Evolutionary conservation across 345 rosid species (phyloP).

Genomic region (Toxicodendron radicans): DNA sequence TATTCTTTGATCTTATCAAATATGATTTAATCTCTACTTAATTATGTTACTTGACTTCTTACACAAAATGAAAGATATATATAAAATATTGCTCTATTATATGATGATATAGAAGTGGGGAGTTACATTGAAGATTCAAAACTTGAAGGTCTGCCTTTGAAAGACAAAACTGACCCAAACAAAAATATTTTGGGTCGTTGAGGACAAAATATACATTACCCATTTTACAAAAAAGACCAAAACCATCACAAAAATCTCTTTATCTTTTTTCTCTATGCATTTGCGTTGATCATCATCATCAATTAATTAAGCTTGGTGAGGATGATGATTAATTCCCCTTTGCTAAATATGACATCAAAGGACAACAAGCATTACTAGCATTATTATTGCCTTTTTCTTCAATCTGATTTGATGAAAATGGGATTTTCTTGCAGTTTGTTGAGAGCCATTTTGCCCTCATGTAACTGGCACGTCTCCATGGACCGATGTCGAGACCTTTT

Average conservation of each 20-base stretch:
- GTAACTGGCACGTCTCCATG: constrained; percentile 55
- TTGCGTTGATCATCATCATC: not conserved
- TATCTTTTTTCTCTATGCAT: not conserved
- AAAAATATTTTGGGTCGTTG: not conserved
- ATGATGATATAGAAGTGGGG: not conserved
- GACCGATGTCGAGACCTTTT: constrained; percentile 44
- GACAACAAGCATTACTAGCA: constrained; percentile 22
- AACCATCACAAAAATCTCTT: not conserved
- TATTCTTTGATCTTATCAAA: not conserved
- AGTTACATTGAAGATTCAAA: not conserved
- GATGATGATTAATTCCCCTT: not conserved
- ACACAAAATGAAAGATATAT: too few relatives aligned
- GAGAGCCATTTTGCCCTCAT: constrained; percentile 61
- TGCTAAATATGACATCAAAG: constrained; percentile 41
- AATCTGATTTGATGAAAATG: constrained; percentile 25
- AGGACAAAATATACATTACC: not conserved
- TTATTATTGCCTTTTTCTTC: constrained; percentile 6
- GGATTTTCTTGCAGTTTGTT: constrained; percentile 36
- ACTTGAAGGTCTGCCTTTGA: not conserved
- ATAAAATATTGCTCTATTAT: too few relatives aligned
- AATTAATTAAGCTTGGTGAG: too few relatives aligned
- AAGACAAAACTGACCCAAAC: not conserved
- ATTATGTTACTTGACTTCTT: too few relatives aligned
- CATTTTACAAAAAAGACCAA: not conserved
- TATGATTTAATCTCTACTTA: too few relatives aligned